Percentiles rank a stretch among this genome's conserved stretches.
Evolutionary conservation across 768 basidiomycete genomes (phyloP).

Genomic region (Cyclocybe aegerita): DNA sequence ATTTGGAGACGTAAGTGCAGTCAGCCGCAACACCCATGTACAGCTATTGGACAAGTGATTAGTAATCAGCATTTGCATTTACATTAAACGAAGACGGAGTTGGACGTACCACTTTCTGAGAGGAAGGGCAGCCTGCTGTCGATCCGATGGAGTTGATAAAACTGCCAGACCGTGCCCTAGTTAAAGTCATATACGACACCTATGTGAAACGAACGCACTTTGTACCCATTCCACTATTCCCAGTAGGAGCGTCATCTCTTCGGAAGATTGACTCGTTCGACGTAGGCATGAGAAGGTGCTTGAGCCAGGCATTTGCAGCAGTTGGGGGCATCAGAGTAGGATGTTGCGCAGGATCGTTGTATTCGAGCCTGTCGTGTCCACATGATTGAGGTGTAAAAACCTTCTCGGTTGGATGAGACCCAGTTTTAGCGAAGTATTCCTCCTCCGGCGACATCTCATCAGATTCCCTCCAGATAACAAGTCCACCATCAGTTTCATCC

Average conservation of each 20-base stretch:
- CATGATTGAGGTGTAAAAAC: constrained; percentile 44
- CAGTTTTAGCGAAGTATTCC: constrained; percentile 35
- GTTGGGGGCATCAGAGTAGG: constrained; percentile 41
- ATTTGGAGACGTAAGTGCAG: constrained; percentile 70
- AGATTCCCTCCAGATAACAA: constrained; percentile 77
- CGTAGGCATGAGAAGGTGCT: constrained; percentile 37
- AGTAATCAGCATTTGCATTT: constrained; percentile 2
- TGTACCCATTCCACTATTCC: constrained; percentile 45
- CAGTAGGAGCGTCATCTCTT: constrained; percentile 59
- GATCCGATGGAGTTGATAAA: constrained; percentile 70
- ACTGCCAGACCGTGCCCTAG: constrained; percentile 35
- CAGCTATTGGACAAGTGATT: constrained; percentile 29
- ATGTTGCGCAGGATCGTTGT: constrained; percentile 62
- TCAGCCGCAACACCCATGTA: constrained; percentile 91
- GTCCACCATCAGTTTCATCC: constrained; percentile 43
- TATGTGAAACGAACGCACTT: constrained; percentile 43
- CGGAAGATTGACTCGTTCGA: constrained; percentile 35
- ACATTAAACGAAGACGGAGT: not conserved
- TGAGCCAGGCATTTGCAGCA: constrained; percentile 33
- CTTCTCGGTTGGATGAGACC: constrained; percentile 15
- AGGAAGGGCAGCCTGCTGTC: constrained; percentile 67
- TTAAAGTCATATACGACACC: constrained; percentile 2
- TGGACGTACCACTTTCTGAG: constrained; percentile 62
- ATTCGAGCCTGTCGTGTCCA: constrained; percentile 67
- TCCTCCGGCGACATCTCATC: constrained; percentile 61